These are phyloP conservation scores for Candida maris DNA, from an alignment of 805 yeast genomes.

Conservation along the genomic window DNA sequence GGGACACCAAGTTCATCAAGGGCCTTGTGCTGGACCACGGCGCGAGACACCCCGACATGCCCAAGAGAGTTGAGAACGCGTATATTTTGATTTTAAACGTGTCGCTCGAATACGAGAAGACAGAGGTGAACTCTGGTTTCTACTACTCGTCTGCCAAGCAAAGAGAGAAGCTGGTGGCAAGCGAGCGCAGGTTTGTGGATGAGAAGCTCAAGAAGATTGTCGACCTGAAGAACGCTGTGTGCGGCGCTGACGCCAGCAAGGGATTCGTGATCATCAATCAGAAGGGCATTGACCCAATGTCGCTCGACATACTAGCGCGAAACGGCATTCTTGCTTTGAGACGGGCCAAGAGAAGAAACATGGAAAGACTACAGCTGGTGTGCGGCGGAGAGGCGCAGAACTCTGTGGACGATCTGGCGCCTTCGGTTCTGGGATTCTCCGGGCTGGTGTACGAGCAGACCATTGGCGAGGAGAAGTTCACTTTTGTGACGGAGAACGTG, in stretches of 20 bases:
- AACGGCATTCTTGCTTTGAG: constrained; percentile 91
- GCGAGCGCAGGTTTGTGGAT: constrained; percentile 92
- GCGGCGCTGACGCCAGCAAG: constrained; percentile 65
- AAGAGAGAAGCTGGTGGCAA: constrained; percentile 88
- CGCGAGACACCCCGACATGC: constrained; percentile 99
- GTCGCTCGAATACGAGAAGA: constrained; percentile 93
- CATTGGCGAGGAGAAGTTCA: constrained; percentile 95
- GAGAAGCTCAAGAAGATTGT: constrained; percentile 87
- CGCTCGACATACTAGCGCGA: constrained; percentile 88
- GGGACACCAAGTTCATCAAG: constrained; percentile 75
- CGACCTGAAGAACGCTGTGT: constrained; percentile 88
- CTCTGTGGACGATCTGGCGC: constrained; percentile 87
- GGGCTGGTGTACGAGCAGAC: constrained; percentile 90
- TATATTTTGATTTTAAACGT: constrained; percentile 85
- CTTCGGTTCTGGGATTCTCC: constrained; percentile 77
- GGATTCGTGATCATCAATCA: constrained; percentile 95
- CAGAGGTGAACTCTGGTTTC: constrained; percentile 95
- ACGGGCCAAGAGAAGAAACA: constrained; percentile 97
- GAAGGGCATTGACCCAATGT: constrained; percentile 98
- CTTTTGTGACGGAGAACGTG: constrained; percentile 85
- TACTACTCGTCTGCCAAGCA: constrained; percentile 94
- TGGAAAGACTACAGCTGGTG: constrained; percentile 95
- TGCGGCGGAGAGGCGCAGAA: constrained; percentile 98
- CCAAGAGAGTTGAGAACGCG: constrained; percentile 80
- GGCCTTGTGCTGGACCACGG: constrained; percentile 98